Evolutionary conservation across 225 moss, liverwort and hornwort genomes (phyloP).

Genomic region (Climacium dendroides): DNA sequence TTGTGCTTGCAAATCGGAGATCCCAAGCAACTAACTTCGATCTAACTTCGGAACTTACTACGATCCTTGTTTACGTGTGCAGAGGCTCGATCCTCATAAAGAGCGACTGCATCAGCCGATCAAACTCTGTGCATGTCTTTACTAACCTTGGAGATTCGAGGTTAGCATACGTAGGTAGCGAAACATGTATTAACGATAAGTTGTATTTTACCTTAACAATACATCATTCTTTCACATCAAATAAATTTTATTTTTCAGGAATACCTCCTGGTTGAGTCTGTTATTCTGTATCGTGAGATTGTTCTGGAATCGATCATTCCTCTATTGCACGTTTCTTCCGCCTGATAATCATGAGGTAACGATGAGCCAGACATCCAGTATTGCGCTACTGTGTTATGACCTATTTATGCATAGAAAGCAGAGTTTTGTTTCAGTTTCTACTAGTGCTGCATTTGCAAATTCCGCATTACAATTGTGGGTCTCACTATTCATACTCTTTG

Average conservation of each 20-base stretch:
- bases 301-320: background rate
- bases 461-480: background rate
- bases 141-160: background rate
- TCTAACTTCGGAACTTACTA: background rate
- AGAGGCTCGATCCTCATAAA: background rate
- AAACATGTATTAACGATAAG: background rate
- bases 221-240: constrained; percentile 10
- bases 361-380: background rate
- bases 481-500: background rate
- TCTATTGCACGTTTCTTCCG: no score
- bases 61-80: background rate
- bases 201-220: background rate
- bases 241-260: background rate
- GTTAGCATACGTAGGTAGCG: background rate
- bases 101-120: background rate
- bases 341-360: background rate
- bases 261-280: background rate
- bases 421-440: background rate
- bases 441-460: background rate
- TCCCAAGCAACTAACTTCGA: background rate
- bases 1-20: background rate
- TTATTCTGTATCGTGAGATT: background rate
- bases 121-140: background rate
- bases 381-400: background rate
- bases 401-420: background rate